These are phyloP conservation scores for Przewalskia tangutica DNA, from an alignment of 257 asterid species.

Conservation along the genomic window DNA sequence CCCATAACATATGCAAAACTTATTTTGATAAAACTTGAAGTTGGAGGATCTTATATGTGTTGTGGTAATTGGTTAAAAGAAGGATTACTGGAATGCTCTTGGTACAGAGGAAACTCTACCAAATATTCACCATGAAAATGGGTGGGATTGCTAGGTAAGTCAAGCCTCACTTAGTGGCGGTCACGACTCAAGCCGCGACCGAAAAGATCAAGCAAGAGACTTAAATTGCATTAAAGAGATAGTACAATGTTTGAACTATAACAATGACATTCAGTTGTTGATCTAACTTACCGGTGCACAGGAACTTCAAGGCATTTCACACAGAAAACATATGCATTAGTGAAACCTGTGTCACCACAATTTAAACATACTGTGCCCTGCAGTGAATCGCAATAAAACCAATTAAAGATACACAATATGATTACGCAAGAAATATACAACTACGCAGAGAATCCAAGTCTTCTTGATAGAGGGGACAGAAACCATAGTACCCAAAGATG, in stretches of 20 bases:
- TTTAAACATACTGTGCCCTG: conserved; percentile 8
- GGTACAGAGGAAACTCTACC: not conserved
- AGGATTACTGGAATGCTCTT: not conserved
- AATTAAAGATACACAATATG: not conserved
- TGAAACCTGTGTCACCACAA: conserved; percentile 6
- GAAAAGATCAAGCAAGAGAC: not conserved
- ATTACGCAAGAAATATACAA: not conserved
- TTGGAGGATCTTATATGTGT: not conserved
- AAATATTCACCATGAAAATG: not conserved
- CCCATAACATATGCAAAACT: not conserved
- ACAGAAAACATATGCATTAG: conserved; percentile 10
- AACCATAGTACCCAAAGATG: not conserved
- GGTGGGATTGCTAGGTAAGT: not conserved
- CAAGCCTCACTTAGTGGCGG: not conserved
- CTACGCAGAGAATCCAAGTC: not conserved
- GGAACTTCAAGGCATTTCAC: conserved; percentile 14
- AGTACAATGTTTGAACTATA: not conserved
- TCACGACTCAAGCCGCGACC: not conserved
- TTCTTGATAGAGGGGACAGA: conserved; percentile 1
- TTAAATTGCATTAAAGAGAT: not conserved
- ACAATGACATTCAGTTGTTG: not conserved
- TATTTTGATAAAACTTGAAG: not conserved
- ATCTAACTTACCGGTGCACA: conserved; percentile 15
- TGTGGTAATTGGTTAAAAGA: not conserved
- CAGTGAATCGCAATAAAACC: not conserved